phyloP scores from a whole-genome alignment of 2,329 filamentous ascomycete genomes.

The Aureobasidium mangrovei region DNA sequence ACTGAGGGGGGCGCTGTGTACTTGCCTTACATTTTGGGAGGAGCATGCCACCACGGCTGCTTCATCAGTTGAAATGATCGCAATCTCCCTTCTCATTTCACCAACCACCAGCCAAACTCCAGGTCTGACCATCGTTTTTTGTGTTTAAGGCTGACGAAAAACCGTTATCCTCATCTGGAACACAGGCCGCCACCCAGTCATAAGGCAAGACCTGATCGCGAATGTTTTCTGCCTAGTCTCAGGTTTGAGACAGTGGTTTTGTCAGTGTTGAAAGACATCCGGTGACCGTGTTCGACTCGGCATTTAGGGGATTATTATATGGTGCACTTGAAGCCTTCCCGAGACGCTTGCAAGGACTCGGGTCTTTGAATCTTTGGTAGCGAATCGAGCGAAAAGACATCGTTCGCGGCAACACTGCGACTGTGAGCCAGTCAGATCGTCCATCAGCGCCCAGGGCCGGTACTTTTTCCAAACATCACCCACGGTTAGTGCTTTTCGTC shows the following conservation, averaged over 20 bases:
- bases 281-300: constrained; percentile 11
- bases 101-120: constrained; percentile 14
- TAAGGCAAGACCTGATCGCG: constrained; percentile 13
- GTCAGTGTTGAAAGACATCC: constrained; percentile 9
- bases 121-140: constrained; percentile 12
- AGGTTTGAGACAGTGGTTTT: constrained; percentile 14
- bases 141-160: constrained; percentile 15
- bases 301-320: constrained; percentile 13
- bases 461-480: constrained; percentile 13
- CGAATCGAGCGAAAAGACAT: constrained; percentile 14
- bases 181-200: constrained; percentile 14
- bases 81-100: constrained; percentile 15
- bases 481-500: constrained; percentile 12
- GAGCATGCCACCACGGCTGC: constrained; percentile 10
- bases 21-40: not conserved
- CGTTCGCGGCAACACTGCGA: constrained; percentile 10
- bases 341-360: constrained; percentile 14
- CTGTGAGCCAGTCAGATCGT: constrained; percentile 13
- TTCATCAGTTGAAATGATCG: constrained; percentile 10
- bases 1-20: not conserved
- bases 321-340: constrained; percentile 12
- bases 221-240: constrained; percentile 13
- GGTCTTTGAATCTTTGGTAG: constrained; percentile 13
- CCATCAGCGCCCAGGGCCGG: constrained; percentile 10
- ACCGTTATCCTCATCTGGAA: constrained; percentile 15